Evolutionary conservation across 345 rosid genomes (phyloP), one percentile per base, ranked within the genome.

Genomic region (Geranium brycei): DNA sequence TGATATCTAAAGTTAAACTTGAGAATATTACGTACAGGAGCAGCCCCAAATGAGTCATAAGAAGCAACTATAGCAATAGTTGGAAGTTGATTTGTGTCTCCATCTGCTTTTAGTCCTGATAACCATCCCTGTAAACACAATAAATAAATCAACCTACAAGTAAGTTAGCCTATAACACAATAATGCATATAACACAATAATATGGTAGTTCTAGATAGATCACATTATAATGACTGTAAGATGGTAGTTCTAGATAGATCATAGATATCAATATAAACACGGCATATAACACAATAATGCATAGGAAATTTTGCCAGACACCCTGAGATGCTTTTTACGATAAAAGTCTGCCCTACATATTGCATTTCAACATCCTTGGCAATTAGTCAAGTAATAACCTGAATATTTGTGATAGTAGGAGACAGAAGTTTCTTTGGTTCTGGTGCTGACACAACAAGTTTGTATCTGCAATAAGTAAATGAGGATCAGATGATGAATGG

Each of bases 1-100:
- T 16, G 64, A 5, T 63, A 31, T 19, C n/a, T 4, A 58, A 16
- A 55, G 31, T 7, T 15, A 32, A 41, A 68, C 59, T 56, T 58
- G 56, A 53, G 18, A 59, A 71, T 70, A 67, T 67, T 68, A 83
- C 91, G 17, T 81, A 93, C 99, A 68, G 99, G 99, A 78, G 91
- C 91, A 74, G 96, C 87, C 66, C 97, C 99, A 68, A 93, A 87
- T 7, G 99, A 83, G 80, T 93, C 99, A 74, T 93, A 93, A 64
- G 96, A 86, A 72, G 96, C 97, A 57, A 93, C 95, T 61, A 89
- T 77, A 70, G 99, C 96, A 83, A 93, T 86, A 58, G 95, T 89
- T 62, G 95, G 99, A 60, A 93, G 91, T 69, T 86, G 96, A 75
- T 77, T 90, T 56, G 83, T 69, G 69, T 89, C 97, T 68, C 95